phyloP scores from a whole-genome alignment of 345 rosid genomes.

The Pugionium cornutum region DNA sequence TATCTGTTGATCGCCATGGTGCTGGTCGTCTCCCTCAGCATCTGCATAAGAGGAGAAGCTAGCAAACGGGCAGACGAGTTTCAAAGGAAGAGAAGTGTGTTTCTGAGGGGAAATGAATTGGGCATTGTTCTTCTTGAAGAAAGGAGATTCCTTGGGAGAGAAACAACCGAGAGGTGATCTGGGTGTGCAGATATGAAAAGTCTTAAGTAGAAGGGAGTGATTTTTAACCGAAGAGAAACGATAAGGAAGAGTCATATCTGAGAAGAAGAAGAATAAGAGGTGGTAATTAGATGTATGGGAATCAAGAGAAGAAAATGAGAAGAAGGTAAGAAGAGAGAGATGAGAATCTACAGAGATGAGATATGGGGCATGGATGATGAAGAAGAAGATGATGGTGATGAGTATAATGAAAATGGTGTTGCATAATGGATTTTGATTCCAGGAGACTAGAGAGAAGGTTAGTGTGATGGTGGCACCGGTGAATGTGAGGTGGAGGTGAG shows the following conservation, averaged over 20 bases:
- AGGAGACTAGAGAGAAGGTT: constrained; percentile 27
- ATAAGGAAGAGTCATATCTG: constrained; percentile 65
- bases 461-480: constrained; percentile 34
- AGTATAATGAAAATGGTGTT: constrained; percentile 31
- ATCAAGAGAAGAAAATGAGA: constrained; percentile 34
- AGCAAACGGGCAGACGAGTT: constrained; percentile 53
- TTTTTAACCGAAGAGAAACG: constrained; percentile 59
- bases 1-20: constrained; percentile 44
- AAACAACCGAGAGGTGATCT: constrained; percentile 41
- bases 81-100: constrained; percentile 43
- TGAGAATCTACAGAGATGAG: constrained; percentile 36
- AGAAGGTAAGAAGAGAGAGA: constrained; percentile 27
- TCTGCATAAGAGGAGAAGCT: constrained; percentile 72
- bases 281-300: constrained; percentile 14
- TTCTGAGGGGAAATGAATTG: constrained; percentile 31
- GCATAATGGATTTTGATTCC: constrained; percentile 37
- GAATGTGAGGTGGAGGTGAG: constrained; percentile 44
- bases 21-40: constrained; percentile 54
- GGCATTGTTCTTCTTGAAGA: constrained; percentile 38
- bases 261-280: constrained; percentile 26
- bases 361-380: constrained; percentile 36
- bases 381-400: constrained; percentile 33
- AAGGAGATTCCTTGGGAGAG: constrained; percentile 39
- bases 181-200: constrained; percentile 48
- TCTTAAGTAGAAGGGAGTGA: constrained; percentile 40